Percentiles rank a stretch among this genome's conserved stretches.
Conservation (phyloP, 169 alveolate species). For the Cryptosporidium parvum region DNA sequence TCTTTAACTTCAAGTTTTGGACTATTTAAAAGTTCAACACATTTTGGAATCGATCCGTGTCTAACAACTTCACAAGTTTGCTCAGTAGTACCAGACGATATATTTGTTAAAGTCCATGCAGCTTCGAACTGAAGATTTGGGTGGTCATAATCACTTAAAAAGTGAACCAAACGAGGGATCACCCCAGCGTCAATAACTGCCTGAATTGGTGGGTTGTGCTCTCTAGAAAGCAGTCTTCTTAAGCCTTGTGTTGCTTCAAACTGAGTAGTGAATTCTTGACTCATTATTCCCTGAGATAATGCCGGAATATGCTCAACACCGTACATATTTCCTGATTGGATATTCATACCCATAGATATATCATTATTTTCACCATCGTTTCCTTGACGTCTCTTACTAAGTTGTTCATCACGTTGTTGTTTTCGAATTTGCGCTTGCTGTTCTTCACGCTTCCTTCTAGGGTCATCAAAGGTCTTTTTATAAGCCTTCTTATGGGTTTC, state of each 20-base stretch:
- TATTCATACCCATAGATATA: conserved; percentile 56
- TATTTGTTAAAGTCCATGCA: conserved; percentile 96
- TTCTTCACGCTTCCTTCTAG: conserved; percentile 91
- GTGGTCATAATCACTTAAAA: conserved; percentile 86
- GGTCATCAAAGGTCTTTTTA: conserved; percentile 89
- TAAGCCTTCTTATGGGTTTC: conserved; percentile 82
- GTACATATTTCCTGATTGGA: conserved; percentile 78
- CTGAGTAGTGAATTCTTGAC: conserved; percentile 85
- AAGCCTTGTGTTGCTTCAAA: conserved; percentile 89
- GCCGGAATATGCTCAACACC: conserved; percentile 78
- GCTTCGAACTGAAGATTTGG: conserved; percentile 97
- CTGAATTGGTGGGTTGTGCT: conserved; percentile 94
- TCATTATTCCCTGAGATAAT: conserved; percentile 84
- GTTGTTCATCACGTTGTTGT: conserved; percentile 88
- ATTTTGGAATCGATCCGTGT: conserved; percentile 87
- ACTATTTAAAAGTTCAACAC: conserved; percentile 87
- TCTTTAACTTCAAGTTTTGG: conserved; percentile 95
- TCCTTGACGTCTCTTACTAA: conserved; percentile 86
- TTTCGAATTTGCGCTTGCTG: conserved; percentile 91
- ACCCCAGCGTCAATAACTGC: conserved; percentile 94
- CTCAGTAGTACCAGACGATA: conserved; percentile 96
- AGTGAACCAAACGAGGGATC: conserved; percentile 93
- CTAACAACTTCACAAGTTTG: conserved; percentile 85
- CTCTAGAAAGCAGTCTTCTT: conserved; percentile 92
- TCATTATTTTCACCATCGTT: conserved; percentile 77